Base-by-base conservation (phyloP, 768 basidiomycete genomes). In the Amanita molliuscula region DNA sequence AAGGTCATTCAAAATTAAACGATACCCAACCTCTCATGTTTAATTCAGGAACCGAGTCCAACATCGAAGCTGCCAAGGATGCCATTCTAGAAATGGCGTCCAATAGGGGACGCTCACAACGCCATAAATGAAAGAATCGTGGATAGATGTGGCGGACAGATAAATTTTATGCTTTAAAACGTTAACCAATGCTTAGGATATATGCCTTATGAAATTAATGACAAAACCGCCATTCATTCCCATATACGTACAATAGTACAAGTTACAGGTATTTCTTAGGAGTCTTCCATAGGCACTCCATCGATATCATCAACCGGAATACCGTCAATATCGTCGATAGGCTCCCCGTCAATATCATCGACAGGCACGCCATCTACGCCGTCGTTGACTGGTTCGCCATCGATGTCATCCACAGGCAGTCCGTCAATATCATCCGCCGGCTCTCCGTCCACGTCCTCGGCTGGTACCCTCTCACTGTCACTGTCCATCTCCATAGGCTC, bases 1-100 rank as follows among this genome's bases (percentile, higher is more conserved):
- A 60, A 55, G 82, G 26, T 47, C 26, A 46, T 23, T n/a, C 6
- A 4, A 8, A 15, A 37, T 25, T 5, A 23, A 23, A 28, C 16
- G 16, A 26, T 37, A 46, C 41, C 16, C 10, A 31, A 33, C 45
- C 31, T 31, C 26, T n/a, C 54, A 38, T 55, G 23, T 18, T 21
- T 42, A 47, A 23, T 46, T 1, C 57, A 90, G 88, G 88, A 50
- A 72, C 85, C 18, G 79, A 84, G 63, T 63, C 70, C 47, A 78
- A 84, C 51, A 77, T 91, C 46, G 61, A 74, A 49, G 71, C 74
- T n/a, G 89, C 89, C 13, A 91, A 81, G 65, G 79, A 84, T 29
- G 83, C 84, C 21, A 88, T 92, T 58, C 64, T 86, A 31, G 78
- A 72, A 62, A 79, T 83, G 65, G 68, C 36, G 28, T 62, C 76